Conservation (phyloP, 768 basidiomycete genomes). For the Boletus fagicola region DNA sequence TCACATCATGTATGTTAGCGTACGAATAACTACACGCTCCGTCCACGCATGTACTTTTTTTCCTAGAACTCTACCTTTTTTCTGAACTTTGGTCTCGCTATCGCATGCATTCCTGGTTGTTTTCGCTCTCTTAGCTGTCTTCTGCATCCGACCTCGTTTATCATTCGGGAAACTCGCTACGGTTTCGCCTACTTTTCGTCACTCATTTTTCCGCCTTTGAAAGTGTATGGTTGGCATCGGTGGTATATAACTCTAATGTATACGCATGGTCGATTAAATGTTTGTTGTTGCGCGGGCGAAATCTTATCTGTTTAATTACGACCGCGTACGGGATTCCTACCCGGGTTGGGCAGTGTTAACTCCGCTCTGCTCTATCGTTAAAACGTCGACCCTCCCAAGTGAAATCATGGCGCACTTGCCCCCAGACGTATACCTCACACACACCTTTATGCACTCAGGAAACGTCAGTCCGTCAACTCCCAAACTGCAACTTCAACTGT, state of each 20-base stretch:
- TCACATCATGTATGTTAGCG: constrained; percentile 31
- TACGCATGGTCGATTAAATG: not conserved
- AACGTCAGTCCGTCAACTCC: constrained; percentile 33
- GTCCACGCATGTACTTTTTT: constrained; percentile 24
- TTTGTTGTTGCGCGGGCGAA: not conserved
- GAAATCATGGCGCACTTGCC: constrained; percentile 31
- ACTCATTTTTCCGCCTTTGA: not conserved
- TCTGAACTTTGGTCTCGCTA: constrained; percentile 10
- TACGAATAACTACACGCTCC: constrained; percentile 21
- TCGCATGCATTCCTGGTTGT: constrained; percentile 25
- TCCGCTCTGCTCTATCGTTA: constrained; percentile 13
- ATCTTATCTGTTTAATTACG: constrained; percentile 14
- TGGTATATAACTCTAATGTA: constrained; percentile 15
- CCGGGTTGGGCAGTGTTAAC: not conserved
- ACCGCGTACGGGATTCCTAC: constrained; percentile 18
- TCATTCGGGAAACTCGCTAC: constrained; percentile 7
- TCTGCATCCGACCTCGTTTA: constrained; percentile 10
- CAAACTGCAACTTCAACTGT: constrained; percentile 33
- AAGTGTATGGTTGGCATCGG: not conserved
- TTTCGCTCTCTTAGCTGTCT: constrained; percentile 28
- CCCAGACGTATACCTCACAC: constrained; percentile 32
- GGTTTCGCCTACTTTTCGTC: constrained; percentile 7
- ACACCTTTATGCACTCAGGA: constrained; percentile 34
- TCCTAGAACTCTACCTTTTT: constrained; percentile 19
- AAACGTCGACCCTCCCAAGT: constrained; percentile 11